phyloP scores from a whole-genome alignment of 768 basidiomycete species.

The Glaciozyma martinii region DNA sequence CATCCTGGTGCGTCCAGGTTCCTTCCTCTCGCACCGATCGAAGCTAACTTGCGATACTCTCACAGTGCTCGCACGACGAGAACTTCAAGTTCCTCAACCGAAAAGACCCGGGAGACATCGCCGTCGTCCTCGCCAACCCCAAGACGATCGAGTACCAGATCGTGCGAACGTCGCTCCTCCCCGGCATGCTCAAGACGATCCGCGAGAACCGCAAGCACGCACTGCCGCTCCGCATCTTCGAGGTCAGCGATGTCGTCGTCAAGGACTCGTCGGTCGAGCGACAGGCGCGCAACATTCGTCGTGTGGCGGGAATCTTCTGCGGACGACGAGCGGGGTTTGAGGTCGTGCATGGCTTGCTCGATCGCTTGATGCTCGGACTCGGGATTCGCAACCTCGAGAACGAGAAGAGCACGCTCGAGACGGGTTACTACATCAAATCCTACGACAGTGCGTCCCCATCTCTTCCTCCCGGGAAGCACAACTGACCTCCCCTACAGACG shows the following conservation, averaged over 20 bases:
- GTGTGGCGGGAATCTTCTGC: conserved; percentile 87
- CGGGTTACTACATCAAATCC: conserved; percentile 88
- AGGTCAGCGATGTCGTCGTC: conserved; percentile 84
- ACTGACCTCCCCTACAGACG: conserved; percentile 45
- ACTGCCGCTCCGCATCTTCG: conserved; percentile 86
- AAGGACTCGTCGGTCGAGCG: conserved; percentile 71
- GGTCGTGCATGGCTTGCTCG: conserved; percentile 86
- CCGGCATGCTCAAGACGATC: conserved; percentile 90
- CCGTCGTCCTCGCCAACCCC: conserved; percentile 89
- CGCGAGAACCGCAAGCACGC: conserved; percentile 92
- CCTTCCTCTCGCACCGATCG: neutral
- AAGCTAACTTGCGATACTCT: neutral
- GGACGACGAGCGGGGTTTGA: conserved; percentile 93
- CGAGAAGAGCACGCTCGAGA: conserved; percentile 49
- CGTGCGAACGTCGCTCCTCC: conserved; percentile 88
- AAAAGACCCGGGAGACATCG: conserved; percentile 65
- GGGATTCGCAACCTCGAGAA: conserved; percentile 72
- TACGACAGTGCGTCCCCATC: conserved; percentile 56
- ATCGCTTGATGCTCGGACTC: conserved; percentile 90
- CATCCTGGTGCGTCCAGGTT: conserved; percentile 61
- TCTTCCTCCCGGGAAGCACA: no score
- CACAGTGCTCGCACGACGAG: conserved; percentile 96
- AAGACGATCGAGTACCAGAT: conserved; percentile 98
- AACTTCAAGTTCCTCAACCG: conserved; percentile 92
- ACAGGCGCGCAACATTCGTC: conserved; percentile 76